These are phyloP conservation scores for Podaxis mareebaensis DNA, from an alignment of 768 basidiomycete species.

Conservation along the genomic window DNA sequence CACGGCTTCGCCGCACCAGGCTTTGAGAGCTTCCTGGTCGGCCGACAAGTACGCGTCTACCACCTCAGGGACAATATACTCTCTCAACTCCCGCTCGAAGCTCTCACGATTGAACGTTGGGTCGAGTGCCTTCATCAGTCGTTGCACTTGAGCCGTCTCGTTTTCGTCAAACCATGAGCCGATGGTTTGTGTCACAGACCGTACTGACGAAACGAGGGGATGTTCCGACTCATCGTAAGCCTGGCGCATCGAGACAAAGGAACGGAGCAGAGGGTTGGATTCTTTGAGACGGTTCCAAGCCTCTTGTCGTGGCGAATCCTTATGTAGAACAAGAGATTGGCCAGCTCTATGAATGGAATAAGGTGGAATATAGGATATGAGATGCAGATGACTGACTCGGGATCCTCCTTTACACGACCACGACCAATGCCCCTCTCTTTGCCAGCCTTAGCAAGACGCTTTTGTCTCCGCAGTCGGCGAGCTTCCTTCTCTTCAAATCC, in stretches of 20 bases:
- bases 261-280: slow-evolving; percentile 74
- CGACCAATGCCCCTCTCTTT: slow-evolving; percentile 59
- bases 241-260: slow-evolving; percentile 57
- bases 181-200: slow-evolving; percentile 81
- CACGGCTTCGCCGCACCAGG: slow-evolving; percentile 97
- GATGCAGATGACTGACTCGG: slow-evolving; percentile 60
- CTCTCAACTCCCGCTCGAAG: slow-evolving; percentile 88
- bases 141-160: slow-evolving; percentile 94
- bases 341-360: slow-evolving; percentile 63
- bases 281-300: slow-evolving; percentile 80
- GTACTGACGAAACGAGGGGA: slow-evolving; percentile 77
- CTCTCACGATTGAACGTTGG: slow-evolving; percentile 82
- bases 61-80: slow-evolving; percentile 97
- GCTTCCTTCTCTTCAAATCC: slow-evolving; percentile 96
- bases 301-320: slow-evolving; percentile 76
- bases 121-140: slow-evolving; percentile 86
- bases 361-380: slow-evolving; percentile 10
- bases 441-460: slow-evolving; percentile 84
- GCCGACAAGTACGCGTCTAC: slow-evolving; percentile 95
- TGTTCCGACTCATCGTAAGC: slow-evolving; percentile 93
- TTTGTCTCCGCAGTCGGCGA: slow-evolving; percentile 76
- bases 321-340: slow-evolving; percentile 79
- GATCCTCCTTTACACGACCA: slow-evolving; percentile 65
- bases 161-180: slow-evolving; percentile 96
- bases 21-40: slow-evolving; percentile 79